These are phyloP conservation scores for Sphaerulina populicola DNA, from an alignment of 2,329 filamentous ascomycete species.

Conservation along the genomic window DNA sequence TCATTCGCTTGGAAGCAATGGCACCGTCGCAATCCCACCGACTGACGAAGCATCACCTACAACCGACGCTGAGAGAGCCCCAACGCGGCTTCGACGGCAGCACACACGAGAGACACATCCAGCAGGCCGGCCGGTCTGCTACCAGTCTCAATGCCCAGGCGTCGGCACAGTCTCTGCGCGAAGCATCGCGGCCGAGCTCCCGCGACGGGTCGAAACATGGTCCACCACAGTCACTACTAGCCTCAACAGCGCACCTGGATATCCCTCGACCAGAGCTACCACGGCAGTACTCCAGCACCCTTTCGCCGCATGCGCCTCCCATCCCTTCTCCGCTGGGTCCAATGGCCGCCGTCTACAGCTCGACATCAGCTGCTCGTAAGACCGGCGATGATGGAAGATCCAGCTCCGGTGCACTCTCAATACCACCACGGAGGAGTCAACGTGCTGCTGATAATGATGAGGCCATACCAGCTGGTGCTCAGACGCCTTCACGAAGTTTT, in stretches of 20 bases:
- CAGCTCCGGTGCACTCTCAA: slow-evolving; percentile 3
- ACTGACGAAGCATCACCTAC: slow-evolving; percentile 16
- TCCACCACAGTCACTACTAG: slow-evolving; percentile 5
- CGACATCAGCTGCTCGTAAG: slow-evolving; percentile 12
- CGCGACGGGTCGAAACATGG: slow-evolving; percentile 3
- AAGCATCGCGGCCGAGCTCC: slow-evolving; percentile 21
- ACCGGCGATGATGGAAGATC: slow-evolving; percentile 19
- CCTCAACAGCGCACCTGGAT: slow-evolving; percentile 7
- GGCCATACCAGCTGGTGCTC: background rate
- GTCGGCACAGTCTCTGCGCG: slow-evolving; percentile 31
- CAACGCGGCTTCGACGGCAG: slow-evolving; percentile 19
- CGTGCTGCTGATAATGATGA: background rate
- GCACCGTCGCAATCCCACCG: slow-evolving; percentile 14
- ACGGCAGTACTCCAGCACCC: slow-evolving; percentile 5
- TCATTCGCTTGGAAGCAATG: slow-evolving; percentile 16
- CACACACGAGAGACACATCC: slow-evolving; percentile 20
- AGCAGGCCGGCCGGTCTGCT: slow-evolving; percentile 32
- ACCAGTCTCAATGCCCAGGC: slow-evolving; percentile 29
- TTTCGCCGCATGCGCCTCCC: slow-evolving; percentile 15
- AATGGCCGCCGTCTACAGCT: slow-evolving; percentile 15
- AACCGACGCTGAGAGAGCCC: slow-evolving; percentile 17
- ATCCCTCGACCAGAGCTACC: background rate
- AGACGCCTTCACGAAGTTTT: slow-evolving; percentile 13
- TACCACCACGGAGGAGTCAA: slow-evolving; percentile 3
- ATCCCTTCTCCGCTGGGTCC: slow-evolving; percentile 20